Evolutionary conservation across 2,329 filamentous ascomycete genomes (phyloP).

Genomic region (Cercospora citrullina): DNA sequence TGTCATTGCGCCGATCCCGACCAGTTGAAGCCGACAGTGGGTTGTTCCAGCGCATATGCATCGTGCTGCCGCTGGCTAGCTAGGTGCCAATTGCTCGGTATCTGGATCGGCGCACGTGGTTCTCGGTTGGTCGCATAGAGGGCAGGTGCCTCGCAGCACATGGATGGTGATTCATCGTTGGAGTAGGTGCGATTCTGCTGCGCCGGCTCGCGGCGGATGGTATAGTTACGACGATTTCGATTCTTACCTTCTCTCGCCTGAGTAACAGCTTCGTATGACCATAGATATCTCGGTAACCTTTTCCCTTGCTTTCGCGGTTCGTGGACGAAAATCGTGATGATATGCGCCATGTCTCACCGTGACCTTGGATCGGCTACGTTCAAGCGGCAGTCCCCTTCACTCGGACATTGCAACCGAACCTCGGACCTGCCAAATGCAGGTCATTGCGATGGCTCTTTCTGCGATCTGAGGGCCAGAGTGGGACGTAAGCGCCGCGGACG

Average conservation of each 20-base stretch:
- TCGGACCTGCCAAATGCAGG: not conserved
- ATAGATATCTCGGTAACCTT: not conserved
- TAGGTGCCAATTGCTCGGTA: not conserved
- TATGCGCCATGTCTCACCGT: constrained; percentile 1
- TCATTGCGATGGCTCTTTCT: not conserved
- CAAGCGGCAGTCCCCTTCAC: not conserved
- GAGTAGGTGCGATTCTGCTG: not conserved
- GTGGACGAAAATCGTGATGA: not conserved
- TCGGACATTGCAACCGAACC: not conserved
- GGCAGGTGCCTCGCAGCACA: not conserved
- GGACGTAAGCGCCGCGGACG: not conserved
- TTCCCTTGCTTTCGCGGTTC: not conserved
- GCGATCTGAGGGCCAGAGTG: not conserved
- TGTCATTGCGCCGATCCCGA: not conserved
- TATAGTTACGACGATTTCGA: not conserved
- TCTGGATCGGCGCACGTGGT: not conserved
- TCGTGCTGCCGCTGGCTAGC: not conserved
- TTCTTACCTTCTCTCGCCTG: not conserved
- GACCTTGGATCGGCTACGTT: not conserved
- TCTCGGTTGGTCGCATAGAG: not conserved
- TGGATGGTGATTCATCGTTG: not conserved
- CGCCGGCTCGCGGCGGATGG: not conserved
- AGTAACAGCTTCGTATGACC: not conserved
- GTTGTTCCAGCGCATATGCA: not conserved
- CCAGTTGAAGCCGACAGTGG: not conserved